Conservation (phyloP, 1,284 basidiomycete species). For the Cutaneotrichosporon mucoides region DNA sequence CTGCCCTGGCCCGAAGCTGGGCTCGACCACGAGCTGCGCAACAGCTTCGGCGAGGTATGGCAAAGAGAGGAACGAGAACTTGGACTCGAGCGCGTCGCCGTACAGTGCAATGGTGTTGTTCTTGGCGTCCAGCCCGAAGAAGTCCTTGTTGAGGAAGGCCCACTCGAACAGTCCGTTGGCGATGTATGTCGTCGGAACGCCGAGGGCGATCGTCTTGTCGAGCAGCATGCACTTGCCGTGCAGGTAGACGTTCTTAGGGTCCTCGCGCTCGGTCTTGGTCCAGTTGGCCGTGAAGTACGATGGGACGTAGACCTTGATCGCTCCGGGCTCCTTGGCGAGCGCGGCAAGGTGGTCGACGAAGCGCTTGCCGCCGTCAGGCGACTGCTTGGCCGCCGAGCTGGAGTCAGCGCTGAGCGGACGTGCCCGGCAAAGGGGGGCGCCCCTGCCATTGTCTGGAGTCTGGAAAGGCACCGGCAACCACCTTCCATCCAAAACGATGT, state of each 20-base stretch:
- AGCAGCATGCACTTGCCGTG: slow-evolving; percentile 1
- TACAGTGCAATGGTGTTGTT: slow-evolving; percentile 12
- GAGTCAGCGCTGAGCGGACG: neutral
- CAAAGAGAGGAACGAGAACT: slow-evolving; percentile 2
- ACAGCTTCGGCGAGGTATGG: slow-evolving; percentile 6
- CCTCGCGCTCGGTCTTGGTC: slow-evolving; percentile 1
- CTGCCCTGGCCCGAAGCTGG: slow-evolving; percentile 3
- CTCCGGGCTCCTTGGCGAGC: neutral
- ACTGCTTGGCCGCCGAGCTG: slow-evolving; percentile 7
- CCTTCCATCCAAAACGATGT: no score
- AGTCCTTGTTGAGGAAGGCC: neutral
- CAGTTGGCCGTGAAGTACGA: slow-evolving; percentile 18
- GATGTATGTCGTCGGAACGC: slow-evolving; percentile 10
- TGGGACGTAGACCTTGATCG: slow-evolving; percentile 11
- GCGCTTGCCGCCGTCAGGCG: neutral
- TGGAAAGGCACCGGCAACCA: no score
- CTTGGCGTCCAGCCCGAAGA: slow-evolving; percentile 11
- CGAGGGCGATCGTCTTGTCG: neutral
- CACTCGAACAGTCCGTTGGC: slow-evolving; percentile 15
- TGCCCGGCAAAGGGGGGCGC: no score
- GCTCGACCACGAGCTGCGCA: slow-evolving; percentile 7
- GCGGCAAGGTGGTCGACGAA: slow-evolving; percentile 2
- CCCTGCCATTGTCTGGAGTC: no score
- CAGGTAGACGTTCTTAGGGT: neutral
- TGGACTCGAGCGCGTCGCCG: neutral